Conservation (phyloP, 2,329 filamentous ascomycete species). For the Stachybotrys elegans region DNA sequence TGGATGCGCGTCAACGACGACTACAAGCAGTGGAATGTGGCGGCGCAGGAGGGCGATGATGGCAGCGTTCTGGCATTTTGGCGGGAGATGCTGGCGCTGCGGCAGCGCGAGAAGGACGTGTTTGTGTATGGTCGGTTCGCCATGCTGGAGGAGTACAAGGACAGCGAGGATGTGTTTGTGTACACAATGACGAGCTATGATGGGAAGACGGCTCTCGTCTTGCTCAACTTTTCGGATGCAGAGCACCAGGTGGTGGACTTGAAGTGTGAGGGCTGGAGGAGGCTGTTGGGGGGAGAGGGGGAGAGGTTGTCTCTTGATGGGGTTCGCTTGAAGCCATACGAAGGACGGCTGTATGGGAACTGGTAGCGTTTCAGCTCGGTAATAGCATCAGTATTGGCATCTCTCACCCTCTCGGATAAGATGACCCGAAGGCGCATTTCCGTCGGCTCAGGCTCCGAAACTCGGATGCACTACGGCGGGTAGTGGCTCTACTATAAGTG, state of each 20-base stretch:
- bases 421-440: too few species aligned
- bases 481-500: too few species aligned
- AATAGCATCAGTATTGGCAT: too few species aligned
- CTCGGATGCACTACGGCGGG: too few species aligned
- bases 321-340: too few species aligned
- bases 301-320: too few species aligned
- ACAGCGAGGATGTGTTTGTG: constrained; percentile 13
- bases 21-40: constrained; percentile 3
- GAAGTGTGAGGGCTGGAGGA: constrained; percentile 3
- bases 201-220: constrained; percentile 9
- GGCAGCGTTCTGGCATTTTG: constrained; percentile 15
- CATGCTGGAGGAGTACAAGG: neutral
- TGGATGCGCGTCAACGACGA: constrained; percentile 24
- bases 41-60: neutral
- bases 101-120: constrained; percentile 12
- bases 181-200: constrained; percentile 16
- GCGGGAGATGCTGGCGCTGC: constrained; percentile 10
- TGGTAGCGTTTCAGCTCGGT: too few species aligned
- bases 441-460: too few species aligned
- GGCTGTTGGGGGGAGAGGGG: constrained; percentile 5
- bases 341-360: too few species aligned
- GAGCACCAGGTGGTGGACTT: constrained; percentile 3
- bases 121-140: constrained; percentile 16
- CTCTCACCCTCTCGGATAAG: too few species aligned
- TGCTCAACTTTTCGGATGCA: constrained; percentile 16